Evolutionary conservation across 495 filamentous ascomycete species (phyloP).

Genomic region (Aspergillus affinis): DNA sequence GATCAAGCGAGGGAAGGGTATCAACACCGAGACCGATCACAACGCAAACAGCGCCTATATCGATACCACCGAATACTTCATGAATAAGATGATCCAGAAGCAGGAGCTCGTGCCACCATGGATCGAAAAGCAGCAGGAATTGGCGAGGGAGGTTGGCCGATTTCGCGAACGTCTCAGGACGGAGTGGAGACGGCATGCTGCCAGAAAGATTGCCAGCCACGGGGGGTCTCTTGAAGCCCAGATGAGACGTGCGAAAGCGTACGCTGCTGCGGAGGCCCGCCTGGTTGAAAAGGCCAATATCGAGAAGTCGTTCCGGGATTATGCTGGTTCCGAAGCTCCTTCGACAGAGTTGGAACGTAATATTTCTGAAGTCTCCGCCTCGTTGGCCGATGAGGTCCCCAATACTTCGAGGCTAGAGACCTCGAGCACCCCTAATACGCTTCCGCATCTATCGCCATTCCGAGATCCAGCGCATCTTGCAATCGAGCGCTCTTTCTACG

Average conservation of each 20-base stretch:
- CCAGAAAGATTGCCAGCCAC: conserved; percentile 72
- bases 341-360: conserved; percentile 1
- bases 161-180: conserved; percentile 74
- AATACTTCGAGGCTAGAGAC: conserved; percentile 8
- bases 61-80: conserved; percentile 95
- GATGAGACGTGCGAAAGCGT: conserved; percentile 66
- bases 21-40: conserved; percentile 68
- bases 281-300: conserved; percentile 44
- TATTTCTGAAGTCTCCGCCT: background rate
- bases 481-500: conserved; percentile 74
- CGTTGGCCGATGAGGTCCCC: background rate
- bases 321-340: conserved; percentile 1
- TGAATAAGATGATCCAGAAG: conserved; percentile 98
- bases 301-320: conserved; percentile 44
- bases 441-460: conserved; percentile 42
- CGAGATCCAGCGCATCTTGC: conserved; percentile 54
- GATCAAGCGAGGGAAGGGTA: conserved; percentile 75
- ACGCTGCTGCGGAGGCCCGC: conserved; percentile 69
- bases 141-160: conserved; percentile 62
- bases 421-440: conserved; percentile 8
- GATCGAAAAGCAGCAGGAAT: conserved; percentile 98
- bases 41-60: conserved; percentile 86
- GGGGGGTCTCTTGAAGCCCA: conserved; percentile 79
- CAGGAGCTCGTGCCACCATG: conserved; percentile 64
- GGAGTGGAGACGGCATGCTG: conserved; percentile 88